Percentiles rank a stretch among this genome's conserved stretches.
Conservation (phyloP, 176 grass and related monocot species). For the Oryza brachyantha region DNA sequence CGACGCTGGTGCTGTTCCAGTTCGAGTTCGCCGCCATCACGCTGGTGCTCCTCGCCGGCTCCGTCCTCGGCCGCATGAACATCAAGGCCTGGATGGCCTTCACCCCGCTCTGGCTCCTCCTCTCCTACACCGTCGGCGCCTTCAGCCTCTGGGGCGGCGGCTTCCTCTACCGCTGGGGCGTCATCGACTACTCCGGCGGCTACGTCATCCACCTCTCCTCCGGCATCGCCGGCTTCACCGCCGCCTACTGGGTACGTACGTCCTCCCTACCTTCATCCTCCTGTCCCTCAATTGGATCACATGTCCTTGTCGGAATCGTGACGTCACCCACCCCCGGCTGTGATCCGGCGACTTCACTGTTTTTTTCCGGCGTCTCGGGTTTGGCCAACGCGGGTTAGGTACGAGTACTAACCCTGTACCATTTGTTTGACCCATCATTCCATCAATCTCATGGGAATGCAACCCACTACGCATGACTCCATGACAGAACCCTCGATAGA, state of each 20-base stretch:
- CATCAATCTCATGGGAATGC: not conserved
- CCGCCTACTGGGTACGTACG: constrained; percentile 64
- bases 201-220: constrained; percentile 95
- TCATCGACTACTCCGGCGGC: constrained; percentile 92
- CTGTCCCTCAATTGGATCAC: not conserved
- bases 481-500: not conserved
- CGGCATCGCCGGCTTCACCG: constrained; percentile 80
- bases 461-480: not conserved
- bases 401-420: not conserved
- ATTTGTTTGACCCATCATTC: constrained; percentile 30
- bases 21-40: constrained; percentile 87
- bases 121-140: constrained; percentile 88
- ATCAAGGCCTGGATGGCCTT: constrained; percentile 96
- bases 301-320: not conserved
- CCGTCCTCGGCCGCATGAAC: constrained; percentile 81
- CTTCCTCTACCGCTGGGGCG: constrained; percentile 92
- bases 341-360: not conserved
- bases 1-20: constrained; percentile 68
- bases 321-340: not conserved
- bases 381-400: constrained; percentile 28
- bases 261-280: not conserved
- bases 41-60: constrained; percentile 69
- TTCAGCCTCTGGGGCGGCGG: constrained; percentile 92
- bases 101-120: constrained; percentile 71
- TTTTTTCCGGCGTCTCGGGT: not conserved